Conservation (phyloP, 495 filamentous ascomycete species). For the Copromyces sp. region DNA sequence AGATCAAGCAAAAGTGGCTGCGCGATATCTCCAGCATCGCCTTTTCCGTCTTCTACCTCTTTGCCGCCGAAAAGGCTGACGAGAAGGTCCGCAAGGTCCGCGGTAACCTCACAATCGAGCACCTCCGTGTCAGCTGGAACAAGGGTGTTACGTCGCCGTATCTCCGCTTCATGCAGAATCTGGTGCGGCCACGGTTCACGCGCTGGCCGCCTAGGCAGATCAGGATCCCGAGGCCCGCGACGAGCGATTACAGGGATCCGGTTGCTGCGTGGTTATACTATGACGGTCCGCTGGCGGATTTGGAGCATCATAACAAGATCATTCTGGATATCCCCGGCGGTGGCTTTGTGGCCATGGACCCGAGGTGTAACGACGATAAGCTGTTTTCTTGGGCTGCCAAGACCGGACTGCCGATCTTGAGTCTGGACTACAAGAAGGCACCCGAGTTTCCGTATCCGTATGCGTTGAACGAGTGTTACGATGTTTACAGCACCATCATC, state of each 20-base stretch:
- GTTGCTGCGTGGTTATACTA: conserved; percentile 90
- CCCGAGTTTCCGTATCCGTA: conserved; percentile 94
- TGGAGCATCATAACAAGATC: conserved; percentile 69
- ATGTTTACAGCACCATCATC: conserved; percentile 79
- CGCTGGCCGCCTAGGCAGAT: conserved; percentile 70
- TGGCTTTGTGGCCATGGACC: conserved; percentile 92
- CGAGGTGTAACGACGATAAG: conserved; percentile 84
- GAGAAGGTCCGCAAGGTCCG: conserved; percentile 94
- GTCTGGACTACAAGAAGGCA: conserved; percentile 88
- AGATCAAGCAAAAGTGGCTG: conserved; percentile 69
- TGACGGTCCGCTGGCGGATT: conserved; percentile 68
- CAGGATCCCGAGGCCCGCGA: conserved; percentile 67
- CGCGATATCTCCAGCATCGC: conserved; percentile 71
- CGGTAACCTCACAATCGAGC: conserved; percentile 77
- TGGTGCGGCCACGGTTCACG: conserved; percentile 71
- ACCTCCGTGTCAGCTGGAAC: conserved; percentile 90
- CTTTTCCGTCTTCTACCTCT: conserved; percentile 80
- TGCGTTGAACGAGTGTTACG: conserved; percentile 91
- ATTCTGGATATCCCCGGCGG: conserved; percentile 89
- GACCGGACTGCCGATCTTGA: conserved; percentile 73
- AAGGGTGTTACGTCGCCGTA: conserved; percentile 75
- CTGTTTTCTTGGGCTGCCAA: conserved; percentile 81
- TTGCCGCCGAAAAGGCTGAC: conserved; percentile 88
- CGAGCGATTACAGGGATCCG: conserved; percentile 71
- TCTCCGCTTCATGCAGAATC: conserved; percentile 52